These are phyloP conservation scores for Rhizopogon sp. DNA, from an alignment of 768 basidiomycete genomes.

Conservation along the genomic window DNA sequence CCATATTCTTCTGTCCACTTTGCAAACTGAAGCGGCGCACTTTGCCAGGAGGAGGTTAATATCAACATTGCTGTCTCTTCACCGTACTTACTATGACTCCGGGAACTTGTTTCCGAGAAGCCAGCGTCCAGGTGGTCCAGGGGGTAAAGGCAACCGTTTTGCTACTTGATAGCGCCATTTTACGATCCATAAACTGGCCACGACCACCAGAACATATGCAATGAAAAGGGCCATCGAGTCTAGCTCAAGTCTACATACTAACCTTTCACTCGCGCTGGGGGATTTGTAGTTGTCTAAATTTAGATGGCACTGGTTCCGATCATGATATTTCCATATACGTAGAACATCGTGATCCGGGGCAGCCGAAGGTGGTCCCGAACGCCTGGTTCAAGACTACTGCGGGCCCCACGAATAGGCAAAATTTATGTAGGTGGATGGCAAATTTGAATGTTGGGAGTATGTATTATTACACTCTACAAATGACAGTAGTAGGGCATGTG, in stretches of 20 bases:
- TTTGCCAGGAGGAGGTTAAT: neutral
- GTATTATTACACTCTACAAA: slow-evolving; percentile 3
- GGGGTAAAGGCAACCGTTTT: slow-evolving; percentile 12
- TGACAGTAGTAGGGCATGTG: neutral
- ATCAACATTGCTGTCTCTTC: neutral
- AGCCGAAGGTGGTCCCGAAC: too few species aligned
- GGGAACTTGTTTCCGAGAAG: slow-evolving; percentile 19
- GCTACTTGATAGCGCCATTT: neutral
- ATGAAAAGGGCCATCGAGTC: neutral
- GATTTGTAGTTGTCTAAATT: too few species aligned
- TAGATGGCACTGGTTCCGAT: too few species aligned
- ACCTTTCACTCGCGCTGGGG: too few species aligned
- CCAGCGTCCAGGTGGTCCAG: slow-evolving; percentile 21
- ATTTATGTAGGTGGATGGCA: neutral
- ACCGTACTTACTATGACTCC: slow-evolving; percentile 10
- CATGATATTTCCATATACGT: too few species aligned
- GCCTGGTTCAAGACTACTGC: too few species aligned
- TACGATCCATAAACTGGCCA: neutral
- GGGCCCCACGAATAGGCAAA: too few species aligned
- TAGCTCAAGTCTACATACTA: neutral
- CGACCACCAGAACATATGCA: neutral
- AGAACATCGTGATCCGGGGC: too few species aligned
- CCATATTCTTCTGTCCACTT: slow-evolving; percentile 58
- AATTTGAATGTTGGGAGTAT: neutral
- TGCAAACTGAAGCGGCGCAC: slow-evolving; percentile 32